A percentile compares a stretch with the other conserved stretches of the same genome.
Conservation (phyloP, 164 flowering plant genomes). For the Vitis riparia region DNA sequence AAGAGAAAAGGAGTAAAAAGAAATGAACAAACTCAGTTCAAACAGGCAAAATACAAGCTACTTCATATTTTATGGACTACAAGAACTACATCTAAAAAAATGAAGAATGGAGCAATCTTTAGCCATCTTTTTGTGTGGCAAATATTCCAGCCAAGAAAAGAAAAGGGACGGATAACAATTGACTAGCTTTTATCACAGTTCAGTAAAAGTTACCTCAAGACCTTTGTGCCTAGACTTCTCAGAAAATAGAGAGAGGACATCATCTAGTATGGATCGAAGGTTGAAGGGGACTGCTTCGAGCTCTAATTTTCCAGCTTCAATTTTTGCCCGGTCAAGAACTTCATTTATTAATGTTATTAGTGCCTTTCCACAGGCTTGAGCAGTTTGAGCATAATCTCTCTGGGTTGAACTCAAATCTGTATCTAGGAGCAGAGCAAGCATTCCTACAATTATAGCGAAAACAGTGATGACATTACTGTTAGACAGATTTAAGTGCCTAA, state of each 20-base stretch:
- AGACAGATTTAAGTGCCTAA: background rate
- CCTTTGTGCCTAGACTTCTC: constrained; percentile 81
- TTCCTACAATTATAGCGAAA: constrained; percentile 47
- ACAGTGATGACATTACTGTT: background rate
- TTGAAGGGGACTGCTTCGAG: constrained; percentile 79
- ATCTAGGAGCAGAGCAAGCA: constrained; percentile 84
- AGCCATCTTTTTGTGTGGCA: background rate
- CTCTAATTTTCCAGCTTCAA: constrained; percentile 91
- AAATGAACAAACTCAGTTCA: constrained; percentile 3
- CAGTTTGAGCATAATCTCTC: constrained; percentile 83
- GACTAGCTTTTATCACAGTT: background rate
- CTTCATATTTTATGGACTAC: background rate
- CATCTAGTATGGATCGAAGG: constrained; percentile 75
- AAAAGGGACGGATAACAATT: background rate
- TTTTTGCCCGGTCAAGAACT: constrained; percentile 94
- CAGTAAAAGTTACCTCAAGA: constrained; percentile 59
- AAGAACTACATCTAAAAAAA: background rate
- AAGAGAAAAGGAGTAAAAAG: background rate
- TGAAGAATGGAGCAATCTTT: background rate
- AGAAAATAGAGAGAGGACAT: constrained; percentile 83
- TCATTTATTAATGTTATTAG: constrained; percentile 83
- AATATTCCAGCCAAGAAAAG: background rate
- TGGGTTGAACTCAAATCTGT: constrained; percentile 77
- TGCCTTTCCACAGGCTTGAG: constrained; percentile 86
- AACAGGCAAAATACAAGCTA: background rate